Evolutionary conservation across 805 yeast genomes (phyloP), one percentile per base, ranked within the genome.

Genomic region (Scheffersomyces ergatensis): DNA sequence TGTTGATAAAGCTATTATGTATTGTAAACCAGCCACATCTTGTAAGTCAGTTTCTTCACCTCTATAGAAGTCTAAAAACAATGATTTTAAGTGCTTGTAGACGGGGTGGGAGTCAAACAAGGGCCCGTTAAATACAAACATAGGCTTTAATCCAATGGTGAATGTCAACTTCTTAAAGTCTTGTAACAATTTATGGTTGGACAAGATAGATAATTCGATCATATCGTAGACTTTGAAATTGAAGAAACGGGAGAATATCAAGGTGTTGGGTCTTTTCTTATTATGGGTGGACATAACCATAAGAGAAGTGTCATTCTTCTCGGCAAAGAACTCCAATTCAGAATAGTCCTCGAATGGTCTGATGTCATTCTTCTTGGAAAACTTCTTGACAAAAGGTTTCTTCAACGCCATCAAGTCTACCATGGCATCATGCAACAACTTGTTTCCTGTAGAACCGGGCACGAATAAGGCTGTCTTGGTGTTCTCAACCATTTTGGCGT

Each of bases 1-100:
- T 1, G 84, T 82, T 26, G 89, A 79, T 40, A 93, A 67, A 3
- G 96, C 78, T 50, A 93, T 89, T 38, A 93, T 84, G 60, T 88
- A 86, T 65, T 93, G 98, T 51, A 93, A 73, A 36, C 97, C 97
- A 2, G 97, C 95, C 34, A 92, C 95, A 62, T 93, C 99, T 57
- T 89, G 89, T 54, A 85, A 70, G 43, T 80, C 83, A 18, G 89
- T 81, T 39, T 76, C 81, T 51, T 86, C 89, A 34, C 89, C 98
- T 52, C 95, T 76, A 76, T 83, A 93, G 62, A 93, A 85, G 65
- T 93, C 99, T 49, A 93, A 57, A 56, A 93, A 89, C 49, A 90
- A 71, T 0, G 97, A 89, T 67, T 92, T 92, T 48, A 89, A 58
- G 46, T 90, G 97, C 62, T 76, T 79, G 66, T 76, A 90, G 19